Conservation (phyloP, 352 stramenopile species). For the Phytophthora niederhauseri region DNA sequence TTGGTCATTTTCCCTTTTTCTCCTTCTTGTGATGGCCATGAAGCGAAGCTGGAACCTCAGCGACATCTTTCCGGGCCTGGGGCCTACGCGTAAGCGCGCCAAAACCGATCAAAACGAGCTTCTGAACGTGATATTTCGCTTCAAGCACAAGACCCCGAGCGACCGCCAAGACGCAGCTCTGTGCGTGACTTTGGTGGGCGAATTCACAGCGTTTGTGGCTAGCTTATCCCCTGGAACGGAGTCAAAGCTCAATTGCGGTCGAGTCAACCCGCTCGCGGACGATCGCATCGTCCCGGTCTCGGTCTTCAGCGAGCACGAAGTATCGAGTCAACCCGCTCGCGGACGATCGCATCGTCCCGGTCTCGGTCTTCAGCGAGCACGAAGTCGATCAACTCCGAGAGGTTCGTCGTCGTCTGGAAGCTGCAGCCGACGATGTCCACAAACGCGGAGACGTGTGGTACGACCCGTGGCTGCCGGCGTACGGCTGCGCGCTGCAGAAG, state of each 20-base stretch:
- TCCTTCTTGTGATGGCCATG: neutral
- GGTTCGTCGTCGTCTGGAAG: slow-evolving; percentile 15
- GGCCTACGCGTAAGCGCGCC: neutral
- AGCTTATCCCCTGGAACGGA: slow-evolving; percentile 14
- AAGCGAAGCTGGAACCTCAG: neutral
- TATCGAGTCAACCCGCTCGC: slow-evolving; percentile 28
- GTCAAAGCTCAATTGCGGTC: slow-evolving; percentile 11
- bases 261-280: slow-evolving; percentile 19
- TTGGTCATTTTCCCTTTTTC: neutral
- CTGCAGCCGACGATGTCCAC: neutral
- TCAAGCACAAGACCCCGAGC: slow-evolving; percentile 50
- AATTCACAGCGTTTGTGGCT: slow-evolving; percentile 32
- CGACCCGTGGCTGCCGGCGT: slow-evolving; percentile 52
- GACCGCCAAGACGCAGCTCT: slow-evolving; percentile 28
- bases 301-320: slow-evolving; percentile 33
- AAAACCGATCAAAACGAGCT: slow-evolving; percentile 22
- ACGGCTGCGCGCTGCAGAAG: slow-evolving; percentile 52
- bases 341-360: slow-evolving; percentile 32
- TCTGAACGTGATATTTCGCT: slow-evolving; percentile 49
- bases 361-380: slow-evolving; percentile 28
- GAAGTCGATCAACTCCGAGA: slow-evolving; percentile 32
- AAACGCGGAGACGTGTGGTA: slow-evolving; percentile 37
- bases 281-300: slow-evolving; percentile 32
- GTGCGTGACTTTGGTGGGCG: slow-evolving; percentile 28
- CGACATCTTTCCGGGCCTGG: neutral